Evolutionary conservation across 2,329 filamentous ascomycete species (phyloP).

Genomic region (Davidsoniella virescens): DNA sequence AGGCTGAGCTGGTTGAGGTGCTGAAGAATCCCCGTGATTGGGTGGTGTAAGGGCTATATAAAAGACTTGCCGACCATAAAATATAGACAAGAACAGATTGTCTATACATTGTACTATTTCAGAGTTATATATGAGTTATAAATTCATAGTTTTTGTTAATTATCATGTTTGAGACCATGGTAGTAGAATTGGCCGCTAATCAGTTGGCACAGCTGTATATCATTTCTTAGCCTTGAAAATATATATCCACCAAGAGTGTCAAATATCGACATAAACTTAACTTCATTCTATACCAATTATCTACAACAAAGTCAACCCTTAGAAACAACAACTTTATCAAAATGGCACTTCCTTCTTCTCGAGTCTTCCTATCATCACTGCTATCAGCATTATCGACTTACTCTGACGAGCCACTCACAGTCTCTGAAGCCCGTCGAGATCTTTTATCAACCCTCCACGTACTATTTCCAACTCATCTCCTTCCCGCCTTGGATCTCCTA

Average conservation of each 20-base stretch:
- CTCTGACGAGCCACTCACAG: neutral
- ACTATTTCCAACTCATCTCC: conserved; percentile 62
- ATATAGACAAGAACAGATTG: no score
- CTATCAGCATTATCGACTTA: neutral
- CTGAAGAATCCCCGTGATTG: conserved; percentile 49
- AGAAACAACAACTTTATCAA: conserved; percentile 18
- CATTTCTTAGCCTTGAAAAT: no score
- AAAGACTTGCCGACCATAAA: neutral
- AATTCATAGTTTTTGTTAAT: neutral
- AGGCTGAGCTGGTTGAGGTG: conserved; percentile 66
- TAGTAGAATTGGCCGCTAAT: no score
- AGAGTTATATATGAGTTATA: no score
- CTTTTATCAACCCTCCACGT: conserved; percentile 70
- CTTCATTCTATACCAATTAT: no score
- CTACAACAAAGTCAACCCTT: no score
- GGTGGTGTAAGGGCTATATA: conserved; percentile 29
- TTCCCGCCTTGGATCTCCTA: conserved; percentile 75
- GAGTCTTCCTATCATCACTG: conserved; percentile 4
- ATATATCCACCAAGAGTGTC: no score
- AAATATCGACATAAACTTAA: no score
- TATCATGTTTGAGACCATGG: neutral
- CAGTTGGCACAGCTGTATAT: no score
- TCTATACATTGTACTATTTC: neutral
- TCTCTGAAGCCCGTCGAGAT: conserved; percentile 9
- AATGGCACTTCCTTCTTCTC: conserved; percentile 8